Base-by-base conservation (phyloP, 305 asterid species). In the Fraxinus sp. region DNA sequence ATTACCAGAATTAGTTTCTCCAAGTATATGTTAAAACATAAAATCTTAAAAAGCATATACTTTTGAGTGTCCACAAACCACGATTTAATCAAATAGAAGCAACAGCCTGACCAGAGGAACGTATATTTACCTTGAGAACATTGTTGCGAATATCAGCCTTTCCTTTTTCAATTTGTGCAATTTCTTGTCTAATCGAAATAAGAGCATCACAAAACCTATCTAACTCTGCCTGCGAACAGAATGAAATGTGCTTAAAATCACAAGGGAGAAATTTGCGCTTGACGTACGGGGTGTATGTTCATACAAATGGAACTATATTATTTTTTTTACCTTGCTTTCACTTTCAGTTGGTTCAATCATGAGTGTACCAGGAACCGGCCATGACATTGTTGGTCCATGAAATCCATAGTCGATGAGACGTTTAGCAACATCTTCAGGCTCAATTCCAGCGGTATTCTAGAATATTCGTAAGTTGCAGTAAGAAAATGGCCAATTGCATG, bases 361-460 rank as follows among this genome's bases (percentile, higher is more conserved):
- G 43, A 90, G 92, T 62, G 92, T 90, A 80, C 92, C 92, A 3
- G 91, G 90, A 77, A 90, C 92, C 3, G 92, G 92, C 89, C 90
- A 90, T 9, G 91, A 88, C 92, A 90, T 90, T 28, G 92, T 90
- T 66, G 92, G 92, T 52, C 13, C 99, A 84, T 95, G 99, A 72
- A 95, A 95, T 86, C 99, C 99, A 52, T 52, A 46, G 86, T 95
- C 99, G 88, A 95, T 95, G 33, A 95, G 97, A 88, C 98, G 98
- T 81, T 95, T 95, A 46, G 99, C 99, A 77, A 95, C 97, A 84
- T 95, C 99, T 88, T 95, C 99, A 9, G 99, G 94, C 91, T 95
- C 99, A 68, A 95, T 90, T 81, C 99, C 98, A 89, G 98, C 99
- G 77, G 98, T 93, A 82, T 81, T 88, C 99, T 95, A 82, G 76